Conservation (phyloP, 2,329 filamentous ascomycete species). For the Neonectria faginata region DNA sequence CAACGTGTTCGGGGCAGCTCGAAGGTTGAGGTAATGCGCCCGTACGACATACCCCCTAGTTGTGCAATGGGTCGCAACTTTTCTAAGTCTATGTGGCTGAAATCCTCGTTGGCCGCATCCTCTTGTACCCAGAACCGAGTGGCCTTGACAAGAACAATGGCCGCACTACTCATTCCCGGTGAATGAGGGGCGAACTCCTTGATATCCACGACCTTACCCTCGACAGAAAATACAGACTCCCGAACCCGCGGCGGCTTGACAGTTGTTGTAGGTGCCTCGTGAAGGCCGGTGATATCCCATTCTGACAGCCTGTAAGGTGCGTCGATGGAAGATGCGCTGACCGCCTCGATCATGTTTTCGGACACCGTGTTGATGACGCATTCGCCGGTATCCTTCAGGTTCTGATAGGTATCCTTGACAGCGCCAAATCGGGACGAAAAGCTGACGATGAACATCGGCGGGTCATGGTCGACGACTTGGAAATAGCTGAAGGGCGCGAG, state of each 20-base stretch:
- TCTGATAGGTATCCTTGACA: slow-evolving; percentile 81
- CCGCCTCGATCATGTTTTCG: slow-evolving; percentile 84
- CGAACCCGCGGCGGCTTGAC: slow-evolving; percentile 43
- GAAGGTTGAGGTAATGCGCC: slow-evolving; percentile 41
- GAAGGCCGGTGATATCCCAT: slow-evolving; percentile 75
- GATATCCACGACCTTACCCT: slow-evolving; percentile 46
- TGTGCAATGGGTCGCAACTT: slow-evolving; percentile 42
- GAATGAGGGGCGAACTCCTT: slow-evolving; percentile 42
- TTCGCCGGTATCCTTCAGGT: slow-evolving; percentile 76
- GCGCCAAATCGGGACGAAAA: slow-evolving; percentile 57
- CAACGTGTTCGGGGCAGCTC: slow-evolving; percentile 43
- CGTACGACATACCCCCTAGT: slow-evolving; percentile 44
- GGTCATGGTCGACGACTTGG: slow-evolving; percentile 83
- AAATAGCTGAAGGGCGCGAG: slow-evolving; percentile 87
- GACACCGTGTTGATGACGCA: slow-evolving; percentile 85
- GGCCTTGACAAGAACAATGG: slow-evolving; percentile 45
- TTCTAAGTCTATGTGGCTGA: slow-evolving; percentile 39
- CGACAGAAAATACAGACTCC: slow-evolving; percentile 45
- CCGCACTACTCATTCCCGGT: slow-evolving; percentile 38
- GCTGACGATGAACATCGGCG: slow-evolving; percentile 77
- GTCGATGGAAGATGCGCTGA: slow-evolving; percentile 80
- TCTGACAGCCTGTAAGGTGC: slow-evolving; percentile 79
- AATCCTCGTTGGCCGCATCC: slow-evolving; percentile 41
- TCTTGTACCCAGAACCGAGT: slow-evolving; percentile 48
- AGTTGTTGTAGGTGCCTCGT: slow-evolving; percentile 39